Base-by-base conservation (phyloP, 2,329 filamentous ascomycete genomes). In the Fusarium nematophilum region DNA sequence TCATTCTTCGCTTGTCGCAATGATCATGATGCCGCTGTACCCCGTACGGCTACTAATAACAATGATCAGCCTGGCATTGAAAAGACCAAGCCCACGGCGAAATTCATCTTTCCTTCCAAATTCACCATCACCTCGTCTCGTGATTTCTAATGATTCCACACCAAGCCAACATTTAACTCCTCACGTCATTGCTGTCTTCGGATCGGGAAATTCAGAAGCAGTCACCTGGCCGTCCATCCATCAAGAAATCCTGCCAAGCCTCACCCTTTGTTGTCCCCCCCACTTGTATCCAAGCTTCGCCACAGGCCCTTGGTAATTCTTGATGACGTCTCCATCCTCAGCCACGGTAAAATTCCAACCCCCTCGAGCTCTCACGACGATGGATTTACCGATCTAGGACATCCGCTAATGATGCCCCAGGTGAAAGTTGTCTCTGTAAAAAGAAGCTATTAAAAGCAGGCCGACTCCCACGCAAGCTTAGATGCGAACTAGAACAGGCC, bases 161-260 rank as follows among this genome's bases (percentile, higher is more conserved):
- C 30, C 4, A 6, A 33, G n/a, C 17, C 5, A 5, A 34, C 31
- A 17, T 33, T n/a, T 11, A 33, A 7, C 30, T 33, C 30, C 11
- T 15, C 30, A 33, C 10, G 13, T 33, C 30, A 33, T n/a, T 3
- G 8, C 14, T 13, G 9, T 21, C 21, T 21, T 21, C 21, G 21
- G 4, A 21, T 21, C 21, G 14, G 17, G n/a, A 15, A 34, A 2
- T 34, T 9, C 40, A 43, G 15, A 43, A 30, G 21, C 21, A 21
- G 43, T 51, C 33, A 34, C 59, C 30, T 59, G 45, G 33, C 45
- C 29, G 8, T 42, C 38, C 18, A 21, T 21, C 21, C 21, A 10
- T 31, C 4, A 33, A n/a, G 15, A 37, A 43, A 53, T 21, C 26
- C 43, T 57, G 44, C 56, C 64, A 26, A 64, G 61, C 60, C 61